These are phyloP conservation scores for Fusarium compactum DNA, from an alignment of 2,329 filamentous ascomycete species.

Conservation along the genomic window DNA sequence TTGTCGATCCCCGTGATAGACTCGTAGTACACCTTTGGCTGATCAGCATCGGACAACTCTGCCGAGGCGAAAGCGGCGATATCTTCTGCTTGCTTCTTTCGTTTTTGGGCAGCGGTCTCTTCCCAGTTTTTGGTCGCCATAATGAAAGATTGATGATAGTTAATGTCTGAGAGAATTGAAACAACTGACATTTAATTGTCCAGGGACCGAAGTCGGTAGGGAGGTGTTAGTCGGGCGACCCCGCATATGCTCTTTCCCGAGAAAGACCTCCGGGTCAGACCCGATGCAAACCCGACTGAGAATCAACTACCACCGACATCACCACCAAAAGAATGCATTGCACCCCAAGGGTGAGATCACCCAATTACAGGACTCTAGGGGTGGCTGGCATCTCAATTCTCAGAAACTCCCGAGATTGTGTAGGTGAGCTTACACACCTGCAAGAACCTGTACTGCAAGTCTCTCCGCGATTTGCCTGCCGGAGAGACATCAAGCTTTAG, in stretches of 20 bases:
- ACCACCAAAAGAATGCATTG: background rate
- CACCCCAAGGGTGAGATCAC: rapidly evolving
- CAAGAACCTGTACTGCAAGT: background rate
- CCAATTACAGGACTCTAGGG: rapidly evolving
- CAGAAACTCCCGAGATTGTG: rapidly evolving
- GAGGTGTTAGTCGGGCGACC: background rate
- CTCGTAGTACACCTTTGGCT: background rate
- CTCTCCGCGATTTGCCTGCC: no score
- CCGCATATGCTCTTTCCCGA: background rate
- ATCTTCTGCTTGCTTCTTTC: background rate
- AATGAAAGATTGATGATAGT: rapidly evolving
- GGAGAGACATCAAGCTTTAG: background rate
- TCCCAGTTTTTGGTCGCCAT: conserved; percentile 21
- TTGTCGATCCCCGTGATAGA: conserved; percentile 12
- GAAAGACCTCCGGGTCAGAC: background rate
- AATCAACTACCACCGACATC: background rate
- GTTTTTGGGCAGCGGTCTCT: conserved; percentile 6
- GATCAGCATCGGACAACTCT: background rate
- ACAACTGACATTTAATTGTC: background rate
- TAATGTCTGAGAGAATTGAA: background rate
- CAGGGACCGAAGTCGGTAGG: background rate
- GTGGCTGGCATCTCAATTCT: background rate
- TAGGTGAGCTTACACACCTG: rapidly evolving
- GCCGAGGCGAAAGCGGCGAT: conserved; percentile 6
- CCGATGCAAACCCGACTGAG: background rate